Evolutionary conservation across 1,284 basidiomycete genomes (phyloP), one percentile per base, ranked within the genome.

Genomic region (Pseudozyma pruni): DNA sequence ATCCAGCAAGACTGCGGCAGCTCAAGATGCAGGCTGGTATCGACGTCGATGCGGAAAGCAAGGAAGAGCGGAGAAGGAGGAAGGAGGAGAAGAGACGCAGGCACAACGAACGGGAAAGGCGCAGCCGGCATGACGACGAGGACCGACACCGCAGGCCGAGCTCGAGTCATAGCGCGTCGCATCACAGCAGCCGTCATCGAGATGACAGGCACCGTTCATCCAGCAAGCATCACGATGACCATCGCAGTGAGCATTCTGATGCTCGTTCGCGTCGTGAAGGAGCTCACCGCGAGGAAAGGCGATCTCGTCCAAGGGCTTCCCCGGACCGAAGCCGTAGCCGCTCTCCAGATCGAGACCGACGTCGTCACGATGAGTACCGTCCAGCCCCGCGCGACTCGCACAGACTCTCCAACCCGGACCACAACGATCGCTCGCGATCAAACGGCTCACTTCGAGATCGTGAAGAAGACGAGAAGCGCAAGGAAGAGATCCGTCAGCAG

Each of bases 1-100:
- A 97, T 75, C 96, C 96, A 14, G 88, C 94, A 19, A 90, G 93
- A 32, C 84, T 97, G 42, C 89, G 77, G 0, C 67, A 79, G 39
- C 62, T 81, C 63, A 70, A 68, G 20, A 52, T 44, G 37, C 64
- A 76, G 91, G 84, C 86, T 92, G 85, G 90, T 90, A 81, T 89
- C 89, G 83, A 86, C 87, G 29, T 87, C 90, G 48, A 53, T 11
- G 23, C 35, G 19, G 67, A 72, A 20, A 57, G 46, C 29, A 76
- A 72, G 42, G 72, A 74, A 40, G 88, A 89, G 63, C 72, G 79
- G 42, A 55, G 81, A 16, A 57, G 73, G 41, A 54, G 74, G 40
- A 88, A 90, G 61, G 87, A 88, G 74, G 89, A 88, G 87, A 76
- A 85, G 87, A 48, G 54, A 23, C 55, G 51, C 31, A 38, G 39